phyloP scores from a whole-genome alignment of 805 yeast species.

The Saccharomycopsis selenospora region DNA sequence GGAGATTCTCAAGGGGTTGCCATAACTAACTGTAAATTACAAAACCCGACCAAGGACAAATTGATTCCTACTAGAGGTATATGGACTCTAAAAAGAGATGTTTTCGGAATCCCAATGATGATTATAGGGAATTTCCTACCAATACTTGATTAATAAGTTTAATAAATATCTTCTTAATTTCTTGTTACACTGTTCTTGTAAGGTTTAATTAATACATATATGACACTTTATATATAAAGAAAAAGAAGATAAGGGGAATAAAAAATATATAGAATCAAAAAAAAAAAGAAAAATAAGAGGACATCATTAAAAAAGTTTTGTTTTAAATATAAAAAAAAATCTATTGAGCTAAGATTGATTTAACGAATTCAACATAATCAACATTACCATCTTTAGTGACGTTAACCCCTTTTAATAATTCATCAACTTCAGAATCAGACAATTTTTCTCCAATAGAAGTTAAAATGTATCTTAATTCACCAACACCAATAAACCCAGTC shows the following conservation, averaged over 20 bases:
- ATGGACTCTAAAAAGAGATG: constrained; percentile 92
- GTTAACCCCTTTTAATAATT: constrained; percentile 88
- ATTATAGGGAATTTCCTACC: constrained; percentile 91
- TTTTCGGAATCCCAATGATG: constrained; percentile 97
- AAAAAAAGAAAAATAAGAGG: background rate
- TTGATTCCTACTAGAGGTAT: constrained; percentile 69
- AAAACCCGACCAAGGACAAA: constrained; percentile 47
- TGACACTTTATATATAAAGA: too few species aligned
- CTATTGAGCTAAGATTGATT: constrained; percentile 84
- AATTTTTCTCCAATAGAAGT: constrained; percentile 95
- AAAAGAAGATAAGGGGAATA: background rate
- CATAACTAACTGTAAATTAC: constrained; percentile 78
- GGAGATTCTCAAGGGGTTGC: constrained; percentile 84
- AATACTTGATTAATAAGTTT: constrained; percentile 40
- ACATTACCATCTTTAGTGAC: constrained; percentile 92
- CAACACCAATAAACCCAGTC: constrained; percentile 94
- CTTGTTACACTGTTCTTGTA: too few species aligned
- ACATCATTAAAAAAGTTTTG: too few species aligned
- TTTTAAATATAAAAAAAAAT: constrained; percentile 4
- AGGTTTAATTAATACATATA: too few species aligned
- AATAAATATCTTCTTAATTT: too few species aligned
- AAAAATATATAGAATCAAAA: background rate
- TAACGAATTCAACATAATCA: constrained; percentile 91
- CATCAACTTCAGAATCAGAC: constrained; percentile 87
- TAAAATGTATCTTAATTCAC: constrained; percentile 89